Conservation (phyloP, 2,329 filamentous ascomycete species). For the Fusarium paranaense region DNA sequence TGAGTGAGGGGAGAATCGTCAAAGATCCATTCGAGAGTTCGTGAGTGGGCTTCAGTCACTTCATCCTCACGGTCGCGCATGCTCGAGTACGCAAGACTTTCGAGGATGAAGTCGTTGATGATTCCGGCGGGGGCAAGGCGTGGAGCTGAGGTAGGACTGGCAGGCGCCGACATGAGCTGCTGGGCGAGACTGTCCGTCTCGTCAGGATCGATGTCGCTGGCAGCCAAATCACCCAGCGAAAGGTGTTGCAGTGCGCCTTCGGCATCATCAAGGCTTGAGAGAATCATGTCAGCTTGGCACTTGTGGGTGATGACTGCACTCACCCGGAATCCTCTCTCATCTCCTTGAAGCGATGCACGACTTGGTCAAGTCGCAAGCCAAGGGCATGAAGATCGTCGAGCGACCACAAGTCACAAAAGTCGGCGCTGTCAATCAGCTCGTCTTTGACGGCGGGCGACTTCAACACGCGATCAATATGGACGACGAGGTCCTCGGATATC, state of each 20-base stretch:
- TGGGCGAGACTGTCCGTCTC: neutral
- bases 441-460: neutral
- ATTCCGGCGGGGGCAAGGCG: slow-evolving; percentile 33
- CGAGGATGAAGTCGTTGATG: slow-evolving; percentile 48
- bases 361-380: slow-evolving; percentile 26
- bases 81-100: slow-evolving; percentile 47
- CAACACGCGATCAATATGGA: slow-evolving; percentile 35
- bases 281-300: neutral
- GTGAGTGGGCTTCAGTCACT: slow-evolving; percentile 45
- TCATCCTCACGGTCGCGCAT: slow-evolving; percentile 48
- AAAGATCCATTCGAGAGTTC: slow-evolving; percentile 55
- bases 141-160: neutral
- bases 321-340: slow-evolving; percentile 3
- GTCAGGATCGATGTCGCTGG: neutral
- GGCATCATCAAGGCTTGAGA: neutral
- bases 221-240: neutral
- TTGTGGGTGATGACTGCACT: neutral
- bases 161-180: neutral
- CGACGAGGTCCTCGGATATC: slow-evolving; percentile 40
- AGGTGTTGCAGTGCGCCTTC: neutral
- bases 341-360: slow-evolving; percentile 27
- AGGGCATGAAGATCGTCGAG: slow-evolving; percentile 32
- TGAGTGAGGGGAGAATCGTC: slow-evolving; percentile 5
- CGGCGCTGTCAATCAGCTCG: neutral
- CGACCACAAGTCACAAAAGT: slow-evolving; percentile 36